These are phyloP conservation scores for Stephania yunnanensis DNA, from an alignment of 164 flowering plant genomes.

Conservation along the genomic window DNA sequence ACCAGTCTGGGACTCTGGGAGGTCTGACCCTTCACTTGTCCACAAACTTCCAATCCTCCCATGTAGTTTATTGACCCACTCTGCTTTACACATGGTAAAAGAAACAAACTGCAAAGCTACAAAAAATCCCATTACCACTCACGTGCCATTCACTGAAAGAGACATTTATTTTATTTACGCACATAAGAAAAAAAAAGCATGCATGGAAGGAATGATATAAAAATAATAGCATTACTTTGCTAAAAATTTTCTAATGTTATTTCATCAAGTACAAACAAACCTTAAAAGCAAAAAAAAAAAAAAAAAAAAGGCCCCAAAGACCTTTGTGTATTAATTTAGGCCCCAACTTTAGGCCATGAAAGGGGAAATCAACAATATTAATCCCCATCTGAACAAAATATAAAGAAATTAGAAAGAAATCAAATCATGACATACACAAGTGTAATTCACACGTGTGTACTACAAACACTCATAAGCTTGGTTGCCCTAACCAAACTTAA, in stretches of 20 bases:
- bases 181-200: background rate
- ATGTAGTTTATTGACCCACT: background rate
- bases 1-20: background rate
- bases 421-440: background rate
- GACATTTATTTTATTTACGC: background rate
- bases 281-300: background rate
- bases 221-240: background rate
- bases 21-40: background rate
- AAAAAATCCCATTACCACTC: slow-evolving; percentile 12
- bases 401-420: slow-evolving; percentile 1
- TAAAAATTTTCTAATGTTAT: background rate
- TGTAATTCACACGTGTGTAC: slow-evolving; percentile 9
- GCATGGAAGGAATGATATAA: background rate
- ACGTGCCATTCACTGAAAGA: slow-evolving; percentile 10
- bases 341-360: background rate
- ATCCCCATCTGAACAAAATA: background rate
- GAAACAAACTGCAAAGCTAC: slow-evolving; percentile 18
- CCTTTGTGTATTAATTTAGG: slow-evolving; percentile 4
- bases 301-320: slow-evolving; percentile 17
- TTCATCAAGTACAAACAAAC: slow-evolving; percentile 10
- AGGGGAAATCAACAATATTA: background rate
- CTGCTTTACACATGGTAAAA: background rate
- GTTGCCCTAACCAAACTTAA: background rate
- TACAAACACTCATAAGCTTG: slow-evolving; percentile 10
- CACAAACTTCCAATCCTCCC: slow-evolving; percentile 10